Conservation (phyloP, 768 basidiomycete species). For the Suillus discolor region DNA sequence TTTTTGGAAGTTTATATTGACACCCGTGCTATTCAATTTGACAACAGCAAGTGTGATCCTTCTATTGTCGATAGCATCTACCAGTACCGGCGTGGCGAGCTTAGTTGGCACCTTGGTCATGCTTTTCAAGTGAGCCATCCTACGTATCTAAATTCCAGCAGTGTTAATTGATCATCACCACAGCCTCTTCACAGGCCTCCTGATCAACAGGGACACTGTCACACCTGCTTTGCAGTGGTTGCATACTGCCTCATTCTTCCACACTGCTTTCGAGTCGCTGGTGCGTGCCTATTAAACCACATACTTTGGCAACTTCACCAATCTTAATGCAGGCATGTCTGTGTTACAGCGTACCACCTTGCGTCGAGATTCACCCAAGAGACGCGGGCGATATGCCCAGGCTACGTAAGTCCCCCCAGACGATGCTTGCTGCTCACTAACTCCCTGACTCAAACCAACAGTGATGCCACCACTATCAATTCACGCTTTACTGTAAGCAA, state of each 20-base stretch:
- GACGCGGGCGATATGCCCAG: conserved; percentile 60
- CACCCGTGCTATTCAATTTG: conserved; percentile 94
- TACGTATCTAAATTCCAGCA: conserved; percentile 10
- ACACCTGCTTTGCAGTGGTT: conserved; percentile 76
- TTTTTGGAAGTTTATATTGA: conserved; percentile 99
- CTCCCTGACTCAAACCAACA: neutral
- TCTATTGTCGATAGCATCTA: conserved; percentile 86
- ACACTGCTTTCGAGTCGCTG: conserved; percentile 96
- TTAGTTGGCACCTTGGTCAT: conserved; percentile 94
- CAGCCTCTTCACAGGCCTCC: conserved; percentile 92
- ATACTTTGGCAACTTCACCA: neutral
- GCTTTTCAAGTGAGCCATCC: conserved; percentile 88
- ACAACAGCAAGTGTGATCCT: conserved; percentile 93
- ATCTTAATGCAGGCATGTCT: neutral
- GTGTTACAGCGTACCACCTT: neutral
- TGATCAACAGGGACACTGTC: conserved; percentile 92
- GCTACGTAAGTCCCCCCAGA: conserved; percentile 31
- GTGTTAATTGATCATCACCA: conserved; percentile 10
- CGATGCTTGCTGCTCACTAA: neutral
- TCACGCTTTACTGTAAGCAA: conserved; percentile 68
- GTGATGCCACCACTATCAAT: conserved; percentile 53
- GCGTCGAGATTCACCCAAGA: conserved; percentile 41
- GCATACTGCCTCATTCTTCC: conserved; percentile 95
- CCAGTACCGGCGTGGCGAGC: conserved; percentile 86
- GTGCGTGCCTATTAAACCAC: neutral